phyloP scores from a whole-genome alignment of 208 protist species.

The Entamoeba moshkovskii region DNA sequence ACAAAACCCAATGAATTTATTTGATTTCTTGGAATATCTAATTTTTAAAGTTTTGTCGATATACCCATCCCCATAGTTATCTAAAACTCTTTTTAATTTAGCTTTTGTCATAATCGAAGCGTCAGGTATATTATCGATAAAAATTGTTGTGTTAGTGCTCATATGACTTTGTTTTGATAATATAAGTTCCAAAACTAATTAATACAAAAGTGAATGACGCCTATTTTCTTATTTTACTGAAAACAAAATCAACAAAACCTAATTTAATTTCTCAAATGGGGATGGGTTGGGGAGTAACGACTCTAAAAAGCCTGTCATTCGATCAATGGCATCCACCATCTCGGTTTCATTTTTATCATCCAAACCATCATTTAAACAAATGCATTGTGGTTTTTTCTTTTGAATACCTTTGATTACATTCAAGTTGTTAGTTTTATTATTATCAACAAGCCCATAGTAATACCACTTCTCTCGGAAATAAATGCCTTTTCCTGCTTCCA shows the following conservation, averaged over 20 bases:
- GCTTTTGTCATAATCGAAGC: too few species aligned
- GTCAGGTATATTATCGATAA: too few species aligned
- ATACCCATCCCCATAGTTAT: too few species aligned
- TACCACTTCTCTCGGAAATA: not conserved
- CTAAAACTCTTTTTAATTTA: too few species aligned
- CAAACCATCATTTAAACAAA: not conserved
- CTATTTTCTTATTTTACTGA: too few species aligned
- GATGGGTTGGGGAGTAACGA: not conserved
- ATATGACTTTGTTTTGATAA: too few species aligned
- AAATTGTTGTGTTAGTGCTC: too few species aligned
- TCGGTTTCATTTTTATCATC: not conserved
- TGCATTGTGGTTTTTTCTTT: not conserved
- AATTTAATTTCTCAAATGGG: not conserved
- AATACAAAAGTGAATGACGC: too few species aligned
- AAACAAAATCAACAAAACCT: not conserved
- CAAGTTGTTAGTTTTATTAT: not conserved
- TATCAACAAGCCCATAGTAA: not conserved
- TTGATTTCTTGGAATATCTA: too few species aligned
- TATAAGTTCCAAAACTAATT: too few species aligned
- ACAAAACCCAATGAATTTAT: too few species aligned
- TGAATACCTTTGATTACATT: not conserved
- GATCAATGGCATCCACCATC: not conserved
- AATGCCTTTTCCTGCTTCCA: not conserved
- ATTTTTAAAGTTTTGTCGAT: too few species aligned
- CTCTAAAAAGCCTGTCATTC: not conserved